Percentiles rank a stretch among this genome's conserved stretches.
Conservation (phyloP, 371 early-diverging fungal species). For the Mucor piriformis region DNA sequence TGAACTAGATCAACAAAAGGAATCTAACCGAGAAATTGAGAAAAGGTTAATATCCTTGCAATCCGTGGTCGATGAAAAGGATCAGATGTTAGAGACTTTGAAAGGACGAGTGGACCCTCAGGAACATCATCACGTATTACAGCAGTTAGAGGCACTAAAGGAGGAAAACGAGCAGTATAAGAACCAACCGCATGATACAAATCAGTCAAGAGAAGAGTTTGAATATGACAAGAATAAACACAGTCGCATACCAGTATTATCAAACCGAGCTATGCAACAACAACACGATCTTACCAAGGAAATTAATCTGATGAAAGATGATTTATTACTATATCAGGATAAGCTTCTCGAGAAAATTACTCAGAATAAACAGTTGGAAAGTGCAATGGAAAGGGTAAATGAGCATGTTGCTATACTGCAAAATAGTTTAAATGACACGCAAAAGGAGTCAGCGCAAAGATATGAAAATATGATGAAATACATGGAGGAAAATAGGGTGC, state of each 20-base stretch:
- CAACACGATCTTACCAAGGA: not conserved
- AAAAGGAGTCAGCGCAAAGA: slow-evolving; percentile 17
- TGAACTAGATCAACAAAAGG: too few relatives aligned
- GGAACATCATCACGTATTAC: too few relatives aligned
- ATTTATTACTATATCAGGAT: slow-evolving; percentile 8
- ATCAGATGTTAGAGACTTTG: too few relatives aligned
- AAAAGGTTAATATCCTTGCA: too few relatives aligned
- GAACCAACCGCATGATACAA: not conserved
- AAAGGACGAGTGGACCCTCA: too few relatives aligned
- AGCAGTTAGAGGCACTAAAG: not conserved
- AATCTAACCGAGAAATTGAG: too few relatives aligned
- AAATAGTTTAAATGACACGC: not conserved
- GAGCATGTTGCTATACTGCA: slow-evolving; percentile 9
- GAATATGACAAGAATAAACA: not conserved
- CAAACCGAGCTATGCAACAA: not conserved
- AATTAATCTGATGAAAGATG: slow-evolving; percentile 5
- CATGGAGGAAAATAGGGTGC: slow-evolving; percentile 6
- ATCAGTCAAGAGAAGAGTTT: not conserved
- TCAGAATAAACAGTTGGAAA: slow-evolving; percentile 18
- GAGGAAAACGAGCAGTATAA: not conserved
- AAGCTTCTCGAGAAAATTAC: slow-evolving; percentile 12
- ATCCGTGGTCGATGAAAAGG: too few relatives aligned
- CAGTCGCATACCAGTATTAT: not conserved
- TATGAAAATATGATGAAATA: slow-evolving; percentile 4
- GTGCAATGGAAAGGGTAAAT: slow-evolving; percentile 14